These are phyloP conservation scores for Neonectria ditissima DNA, from an alignment of 2,329 filamentous ascomycete species.

Conservation along the genomic window DNA sequence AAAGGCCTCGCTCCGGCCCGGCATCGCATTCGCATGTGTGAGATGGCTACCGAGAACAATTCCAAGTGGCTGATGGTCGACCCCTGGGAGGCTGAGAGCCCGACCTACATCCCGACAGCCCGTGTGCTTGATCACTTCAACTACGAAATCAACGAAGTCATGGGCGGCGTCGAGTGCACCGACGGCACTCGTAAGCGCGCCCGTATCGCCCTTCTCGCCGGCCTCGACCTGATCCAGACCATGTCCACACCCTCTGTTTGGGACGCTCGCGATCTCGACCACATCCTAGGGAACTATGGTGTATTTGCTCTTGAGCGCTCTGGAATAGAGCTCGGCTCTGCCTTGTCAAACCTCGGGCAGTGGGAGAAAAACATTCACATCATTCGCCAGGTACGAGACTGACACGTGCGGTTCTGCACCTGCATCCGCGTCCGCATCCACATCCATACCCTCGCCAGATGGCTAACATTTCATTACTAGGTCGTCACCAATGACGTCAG, in stretches of 20 bases:
- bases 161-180: constrained; percentile 79
- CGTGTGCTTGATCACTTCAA: constrained; percentile 92
- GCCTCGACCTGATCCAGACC: constrained; percentile 79
- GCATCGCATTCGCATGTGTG: constrained; percentile 77
- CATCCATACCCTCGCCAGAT: constrained; percentile 7
- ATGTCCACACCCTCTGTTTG: constrained; percentile 82
- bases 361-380: constrained; percentile 90
- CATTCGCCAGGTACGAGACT: constrained; percentile 67
- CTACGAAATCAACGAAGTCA: constrained; percentile 82
- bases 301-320: constrained; percentile 89
- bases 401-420: not conserved
- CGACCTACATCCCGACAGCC: constrained; percentile 86
- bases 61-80: constrained; percentile 85
- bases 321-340: constrained; percentile 90
- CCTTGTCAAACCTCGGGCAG: constrained; percentile 81
- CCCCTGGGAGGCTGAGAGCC: constrained; percentile 87
- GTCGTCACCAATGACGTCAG: constrained; percentile 86
- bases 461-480: constrained; percentile 57
- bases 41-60: constrained; percentile 80
- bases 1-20: constrained; percentile 53
- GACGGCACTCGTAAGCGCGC: constrained; percentile 75
- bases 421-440: not conserved
- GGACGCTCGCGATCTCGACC: constrained; percentile 85
- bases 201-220: constrained; percentile 84
- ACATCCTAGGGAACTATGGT: constrained; percentile 86